These are phyloP conservation scores for Vitellaria paradoxa DNA, from an alignment of 179 eudicot species.

Conservation along the genomic window DNA sequence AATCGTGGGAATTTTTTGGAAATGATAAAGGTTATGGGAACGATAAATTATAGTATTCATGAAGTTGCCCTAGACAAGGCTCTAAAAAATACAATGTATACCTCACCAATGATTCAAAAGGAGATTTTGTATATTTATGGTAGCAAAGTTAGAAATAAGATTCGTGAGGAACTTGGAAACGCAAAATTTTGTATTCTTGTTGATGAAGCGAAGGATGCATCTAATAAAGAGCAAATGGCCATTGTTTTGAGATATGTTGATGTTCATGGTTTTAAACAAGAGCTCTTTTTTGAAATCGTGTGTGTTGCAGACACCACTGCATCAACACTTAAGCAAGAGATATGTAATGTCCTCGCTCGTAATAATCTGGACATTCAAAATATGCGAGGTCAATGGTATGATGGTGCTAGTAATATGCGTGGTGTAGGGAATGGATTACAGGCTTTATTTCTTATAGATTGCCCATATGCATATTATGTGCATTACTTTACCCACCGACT, in stretches of 20 bases:
- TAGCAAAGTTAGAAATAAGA: background rate
- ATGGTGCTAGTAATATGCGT: constrained; percentile 6
- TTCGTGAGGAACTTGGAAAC: background rate
- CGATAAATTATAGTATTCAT: too few relatives aligned
- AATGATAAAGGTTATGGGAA: too few relatives aligned
- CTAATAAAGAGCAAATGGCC: constrained; percentile 1
- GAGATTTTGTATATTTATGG: background rate
- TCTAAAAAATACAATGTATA: background rate
- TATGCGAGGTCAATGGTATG: background rate
- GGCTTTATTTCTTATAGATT: background rate
- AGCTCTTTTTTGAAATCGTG: background rate
- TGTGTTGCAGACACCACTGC: background rate
- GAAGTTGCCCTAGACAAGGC: background rate
- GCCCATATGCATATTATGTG: too few relatives aligned
- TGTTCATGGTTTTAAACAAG: background rate
- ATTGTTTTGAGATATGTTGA: constrained; percentile 5
- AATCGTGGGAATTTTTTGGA: too few relatives aligned
- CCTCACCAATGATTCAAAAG: background rate
- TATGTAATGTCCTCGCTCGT: background rate
- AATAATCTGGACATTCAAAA: background rate
- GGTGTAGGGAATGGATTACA: background rate
- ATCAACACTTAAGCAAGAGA: background rate
- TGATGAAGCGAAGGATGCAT: constrained; percentile 5
- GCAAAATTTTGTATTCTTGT: constrained; percentile 1
- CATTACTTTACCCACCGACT: too few relatives aligned